Evolutionary conservation across 2,329 filamentous ascomycete genomes (phyloP).

Genomic region (Ophiostoma australiae): DNA sequence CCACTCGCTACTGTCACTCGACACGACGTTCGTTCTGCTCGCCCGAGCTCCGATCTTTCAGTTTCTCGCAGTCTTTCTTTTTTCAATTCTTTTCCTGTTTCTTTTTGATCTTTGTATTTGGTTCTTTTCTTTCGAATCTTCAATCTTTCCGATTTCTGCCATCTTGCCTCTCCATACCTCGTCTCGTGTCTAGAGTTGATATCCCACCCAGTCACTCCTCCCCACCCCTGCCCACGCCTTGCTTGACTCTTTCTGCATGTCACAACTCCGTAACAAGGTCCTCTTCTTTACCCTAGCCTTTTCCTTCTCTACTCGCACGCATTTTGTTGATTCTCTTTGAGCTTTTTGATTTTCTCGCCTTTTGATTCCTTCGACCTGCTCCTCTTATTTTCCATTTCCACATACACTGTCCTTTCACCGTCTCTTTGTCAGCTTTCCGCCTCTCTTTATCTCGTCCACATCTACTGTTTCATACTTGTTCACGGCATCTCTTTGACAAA

Average conservation of each 20-base stretch:
- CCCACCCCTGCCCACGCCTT: neutral
- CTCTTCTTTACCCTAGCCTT: neutral
- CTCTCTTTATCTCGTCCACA: neutral
- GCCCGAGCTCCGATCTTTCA: neutral
- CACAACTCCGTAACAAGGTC: neutral
- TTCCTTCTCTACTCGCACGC: neutral
- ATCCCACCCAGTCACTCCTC: neutral
- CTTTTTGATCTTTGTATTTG: neutral
- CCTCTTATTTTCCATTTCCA: neutral
- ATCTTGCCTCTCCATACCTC: neutral
- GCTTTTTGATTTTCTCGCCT: neutral
- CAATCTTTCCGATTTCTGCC: slow-evolving; percentile 25
- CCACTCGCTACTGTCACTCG: slow-evolving; percentile 2
- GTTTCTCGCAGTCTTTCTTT: neutral
- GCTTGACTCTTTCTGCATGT: neutral
- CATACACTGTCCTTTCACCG: neutral
- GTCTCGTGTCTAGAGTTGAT: neutral
- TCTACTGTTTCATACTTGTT: slow-evolving; percentile 10
- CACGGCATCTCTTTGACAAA: slow-evolving; percentile 14
- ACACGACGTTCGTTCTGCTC: neutral
- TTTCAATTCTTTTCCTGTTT: neutral
- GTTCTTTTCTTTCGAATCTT: slow-evolving; percentile 27
- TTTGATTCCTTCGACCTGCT: neutral
- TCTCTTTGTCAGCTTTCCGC: neutral
- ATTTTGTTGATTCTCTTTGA: neutral